Evolutionary conservation across 768 basidiomycete genomes (phyloP).

Genomic region (Leccinum boreale): DNA sequence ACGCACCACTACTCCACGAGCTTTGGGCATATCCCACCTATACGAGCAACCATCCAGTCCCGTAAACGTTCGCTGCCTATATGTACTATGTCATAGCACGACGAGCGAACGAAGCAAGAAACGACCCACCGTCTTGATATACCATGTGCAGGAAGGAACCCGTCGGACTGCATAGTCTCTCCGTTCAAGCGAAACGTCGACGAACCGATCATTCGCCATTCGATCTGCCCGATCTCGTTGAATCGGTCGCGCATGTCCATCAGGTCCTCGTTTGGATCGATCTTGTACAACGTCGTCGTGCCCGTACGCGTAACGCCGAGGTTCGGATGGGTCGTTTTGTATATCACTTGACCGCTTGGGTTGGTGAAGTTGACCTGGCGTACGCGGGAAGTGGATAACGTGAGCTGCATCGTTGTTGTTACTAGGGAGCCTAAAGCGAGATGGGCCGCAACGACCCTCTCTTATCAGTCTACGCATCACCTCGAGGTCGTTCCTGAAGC

Average conservation of each 20-base stretch:
- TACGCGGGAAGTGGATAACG: slow-evolving; percentile 17
- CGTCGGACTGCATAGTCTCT: slow-evolving; percentile 19
- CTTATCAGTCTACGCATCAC: background rate
- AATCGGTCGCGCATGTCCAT: slow-evolving; percentile 27
- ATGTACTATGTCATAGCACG: background rate
- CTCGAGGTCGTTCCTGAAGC: too few relatives aligned
- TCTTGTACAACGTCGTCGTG: slow-evolving; percentile 22
- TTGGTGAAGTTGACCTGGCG: slow-evolving; percentile 20
- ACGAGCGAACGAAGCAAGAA: background rate
- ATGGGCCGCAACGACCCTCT: background rate
- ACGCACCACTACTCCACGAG: slow-evolving; percentile 10
- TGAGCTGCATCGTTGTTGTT: slow-evolving; percentile 15
- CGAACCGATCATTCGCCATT: slow-evolving; percentile 26
- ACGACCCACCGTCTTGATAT: slow-evolving; percentile 13
- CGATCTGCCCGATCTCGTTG: slow-evolving; percentile 31
- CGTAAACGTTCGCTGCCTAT: slow-evolving; percentile 25
- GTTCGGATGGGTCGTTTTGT: slow-evolving; percentile 20
- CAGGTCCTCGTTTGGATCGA: slow-evolving; percentile 13
- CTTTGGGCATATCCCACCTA: slow-evolving; percentile 26
- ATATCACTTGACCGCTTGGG: slow-evolving; percentile 22
- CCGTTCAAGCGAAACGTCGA: slow-evolving; percentile 30
- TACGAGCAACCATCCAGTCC: slow-evolving; percentile 33
- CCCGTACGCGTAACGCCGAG: background rate
- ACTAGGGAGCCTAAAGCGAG: background rate
- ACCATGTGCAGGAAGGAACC: slow-evolving; percentile 21